Conservation (phyloP, 140 eudicot genomes). For the Stevia rebaudiana region DNA sequence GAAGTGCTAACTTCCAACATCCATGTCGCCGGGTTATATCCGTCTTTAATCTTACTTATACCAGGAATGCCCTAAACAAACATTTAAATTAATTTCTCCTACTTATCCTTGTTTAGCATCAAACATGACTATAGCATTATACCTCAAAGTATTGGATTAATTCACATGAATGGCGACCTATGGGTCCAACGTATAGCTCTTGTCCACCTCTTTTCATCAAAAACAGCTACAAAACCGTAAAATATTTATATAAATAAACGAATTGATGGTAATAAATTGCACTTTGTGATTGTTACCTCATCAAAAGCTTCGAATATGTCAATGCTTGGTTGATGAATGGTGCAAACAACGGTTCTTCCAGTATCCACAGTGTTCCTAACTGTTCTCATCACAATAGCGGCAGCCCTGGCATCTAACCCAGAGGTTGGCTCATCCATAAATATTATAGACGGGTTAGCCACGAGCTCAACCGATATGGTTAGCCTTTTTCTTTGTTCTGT, state of each 20-base stretch:
- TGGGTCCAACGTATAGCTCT: conserved; percentile 69
- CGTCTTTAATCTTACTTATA: conserved; percentile 45
- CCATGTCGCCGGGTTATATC: conserved; percentile 75
- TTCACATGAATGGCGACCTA: conserved; percentile 51
- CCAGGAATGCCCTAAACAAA: conserved; percentile 37
- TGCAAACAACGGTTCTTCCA: conserved; percentile 91
- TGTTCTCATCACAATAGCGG: conserved; percentile 90
- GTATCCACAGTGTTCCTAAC: conserved; percentile 89
- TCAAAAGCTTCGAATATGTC: conserved; percentile 90
- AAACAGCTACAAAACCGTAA: conserved; percentile 48
- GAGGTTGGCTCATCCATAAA: conserved; percentile 97
- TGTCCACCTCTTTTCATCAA: conserved; percentile 79
- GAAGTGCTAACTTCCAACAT: conserved; percentile 60
- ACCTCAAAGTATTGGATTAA: conserved; percentile 80
- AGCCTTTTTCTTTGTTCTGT: conserved; percentile 78
- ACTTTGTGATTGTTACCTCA: conserved; percentile 49
- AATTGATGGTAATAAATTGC: too few species aligned
- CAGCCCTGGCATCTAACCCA: conserved; percentile 92
- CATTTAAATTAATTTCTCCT: too few species aligned
- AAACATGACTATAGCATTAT: too few species aligned
- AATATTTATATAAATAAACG: too few species aligned
- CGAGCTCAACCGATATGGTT: conserved; percentile 89
- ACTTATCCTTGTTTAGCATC: too few species aligned
- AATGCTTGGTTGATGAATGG: conserved; percentile 93
- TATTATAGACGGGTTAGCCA: conserved; percentile 85